Evolutionary conservation across 2,329 filamentous ascomycete genomes (phyloP), one percentile per base, ranked within the genome.

Genomic region (Sporothrix protearum): DNA sequence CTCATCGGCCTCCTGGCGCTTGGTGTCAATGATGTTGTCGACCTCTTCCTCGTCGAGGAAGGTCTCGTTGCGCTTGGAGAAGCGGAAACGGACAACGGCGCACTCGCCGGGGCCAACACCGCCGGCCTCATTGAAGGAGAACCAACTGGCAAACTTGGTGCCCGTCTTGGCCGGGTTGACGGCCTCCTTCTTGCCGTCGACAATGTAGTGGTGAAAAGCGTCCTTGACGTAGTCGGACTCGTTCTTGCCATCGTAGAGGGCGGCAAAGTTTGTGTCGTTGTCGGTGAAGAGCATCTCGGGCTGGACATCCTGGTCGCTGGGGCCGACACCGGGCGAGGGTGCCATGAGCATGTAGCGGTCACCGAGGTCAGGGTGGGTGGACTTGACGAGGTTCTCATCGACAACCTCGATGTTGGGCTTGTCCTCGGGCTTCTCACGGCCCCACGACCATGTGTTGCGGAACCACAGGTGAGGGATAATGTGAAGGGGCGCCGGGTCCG

Each of bases 401-500:
- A 89, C 82, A 74, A 89, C 85, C 68, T 85, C 84, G 73, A 97
- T 91, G n/a, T 85, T 88, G 0, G 95, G 96, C 82, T 96, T 97
- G 79, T 90, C 89, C 68, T 91, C 88, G 39, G 85, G 83, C 12
- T 88, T 80, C 78, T 97, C 92, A 74, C 91, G 88, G 28, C 94
- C 95, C 95, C 95, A 98, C 51, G 92, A 88, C 96, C 96, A 98
- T 2, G 94, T 97, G 80, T 98, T 98, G 75, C 95, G 89, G 84
- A 97, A 98, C 93, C 94, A 97, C 69, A 97, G 89, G 73, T 98
- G 96, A 9, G 95, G 95, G 57, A 97, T 84, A 77, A 98, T 97
- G 81, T 98, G 96, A 70, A 98, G 84, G 28, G 94, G 94, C 16
- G 96, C 95, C 16, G 93, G 89, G 69, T 97, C 93, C 7, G 93